Base-by-base conservation (phyloP, 192 early-diverging fungal species). In the Coemansia reversa region DNA sequence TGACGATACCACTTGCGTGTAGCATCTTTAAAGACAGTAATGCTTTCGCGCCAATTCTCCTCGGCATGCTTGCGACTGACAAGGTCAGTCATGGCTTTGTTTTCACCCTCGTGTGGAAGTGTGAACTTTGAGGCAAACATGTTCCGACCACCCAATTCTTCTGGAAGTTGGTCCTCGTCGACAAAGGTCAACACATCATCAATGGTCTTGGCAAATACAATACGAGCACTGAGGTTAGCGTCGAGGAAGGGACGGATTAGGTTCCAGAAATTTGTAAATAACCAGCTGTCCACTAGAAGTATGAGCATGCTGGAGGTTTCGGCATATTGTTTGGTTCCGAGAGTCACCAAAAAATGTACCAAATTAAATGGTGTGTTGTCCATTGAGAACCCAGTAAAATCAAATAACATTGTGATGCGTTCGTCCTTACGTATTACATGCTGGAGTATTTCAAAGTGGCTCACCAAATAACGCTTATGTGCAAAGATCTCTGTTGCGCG, bases 261-360 rank as follows among this genome's bases (percentile, higher is more conserved):
- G 49, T 29, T 67, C 76, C 76, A 79, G 39, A 74, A 69, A 48
- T 79, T 79, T 25, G 45, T 58, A 66, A 79, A 79, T n/a, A 79
- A 61, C 76, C 76, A 79, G 68, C 67, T 79, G 35, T 79, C 76
- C 4, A 79, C 76, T 61, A 79, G 51, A 48, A 79, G 60, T 30
- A 79, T 67, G 12, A 79, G 60, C 23, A 79, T 62, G 24, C 76
- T 70, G 7, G 76, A 67, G 4, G 63, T 25, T 23, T 79, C 76
- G 7, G 72, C 71, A 29, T 74, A 79, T 28, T 65, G 62, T 35
- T 65, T 66, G 30, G 66, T 60, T 2, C 76, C 76, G 30, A 79
- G 32, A 7, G 47, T 28, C 0, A 79, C 62, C 61, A 79, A 58
- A 20, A 79, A 79, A 14, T 67, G 67, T 5, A 79, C 66, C 58